Conservation (phyloP, 768 basidiomycete genomes). For the Lentinula detonsa region DNA sequence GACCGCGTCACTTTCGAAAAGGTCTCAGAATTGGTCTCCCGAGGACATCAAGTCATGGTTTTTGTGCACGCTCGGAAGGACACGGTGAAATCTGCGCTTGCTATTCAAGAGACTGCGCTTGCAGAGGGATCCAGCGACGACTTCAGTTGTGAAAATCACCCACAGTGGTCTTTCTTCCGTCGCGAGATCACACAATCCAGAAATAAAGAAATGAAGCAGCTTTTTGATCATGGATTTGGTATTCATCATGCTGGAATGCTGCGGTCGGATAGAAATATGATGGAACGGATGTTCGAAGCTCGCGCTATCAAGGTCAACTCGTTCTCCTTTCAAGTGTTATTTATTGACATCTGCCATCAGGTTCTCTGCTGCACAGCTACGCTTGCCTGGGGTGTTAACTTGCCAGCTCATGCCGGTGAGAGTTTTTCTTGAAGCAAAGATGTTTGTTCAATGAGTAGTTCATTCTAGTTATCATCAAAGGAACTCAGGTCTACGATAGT, state of each 20-base stretch:
- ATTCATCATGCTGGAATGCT: slow-evolving; percentile 99
- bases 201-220: slow-evolving; percentile 95
- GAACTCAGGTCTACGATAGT: slow-evolving; percentile 94
- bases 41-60: slow-evolving; percentile 98
- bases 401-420: slow-evolving; percentile 93
- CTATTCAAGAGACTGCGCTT: slow-evolving; percentile 70
- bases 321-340: neutral
- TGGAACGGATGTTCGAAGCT: slow-evolving; percentile 90
- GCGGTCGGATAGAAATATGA: slow-evolving; percentile 88
- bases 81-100: slow-evolving; percentile 87
- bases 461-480: slow-evolving; percentile 83
- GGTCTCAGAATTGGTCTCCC: slow-evolving; percentile 79
- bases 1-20: slow-evolving; percentile 88
- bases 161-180: slow-evolving; percentile 71
- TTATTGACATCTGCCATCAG: slow-evolving; percentile 34
- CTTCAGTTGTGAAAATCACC: slow-evolving; percentile 80
- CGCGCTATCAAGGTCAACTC: slow-evolving; percentile 80
- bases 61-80: slow-evolving; percentile 99
- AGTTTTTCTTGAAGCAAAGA: slow-evolving; percentile 9
- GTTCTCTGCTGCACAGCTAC: slow-evolving; percentile 98
- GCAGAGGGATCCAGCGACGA: slow-evolving; percentile 67
- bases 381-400: slow-evolving; percentile 97
- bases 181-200: slow-evolving; percentile 72
- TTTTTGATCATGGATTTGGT: slow-evolving; percentile 90
- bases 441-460: slow-evolving; percentile 5